Percentiles rank a stretch among this genome's conserved stretches.
Evolutionary conservation across 129 eudicot genomes (phyloP).

Genomic region (Arctium lappa): DNA sequence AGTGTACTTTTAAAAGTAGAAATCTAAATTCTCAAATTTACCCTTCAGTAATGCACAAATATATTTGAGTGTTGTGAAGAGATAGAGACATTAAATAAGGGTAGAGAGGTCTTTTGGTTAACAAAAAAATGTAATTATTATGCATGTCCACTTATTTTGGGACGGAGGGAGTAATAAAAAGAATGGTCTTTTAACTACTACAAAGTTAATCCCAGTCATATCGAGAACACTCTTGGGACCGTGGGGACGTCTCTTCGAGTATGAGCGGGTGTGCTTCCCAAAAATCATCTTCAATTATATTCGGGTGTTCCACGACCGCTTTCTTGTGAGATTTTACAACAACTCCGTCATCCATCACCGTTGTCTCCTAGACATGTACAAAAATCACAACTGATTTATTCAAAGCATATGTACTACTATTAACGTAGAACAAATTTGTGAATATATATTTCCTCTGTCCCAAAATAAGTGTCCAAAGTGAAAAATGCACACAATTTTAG

Average conservation of each 20-base stretch:
- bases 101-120: too few species aligned
- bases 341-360: conserved; percentile 18
- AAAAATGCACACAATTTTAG: too few species aligned
- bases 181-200: not conserved
- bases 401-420: not conserved
- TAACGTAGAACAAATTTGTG: too few species aligned
- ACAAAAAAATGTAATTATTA: too few species aligned
- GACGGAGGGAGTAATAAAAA: not conserved
- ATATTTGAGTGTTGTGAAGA: too few species aligned
- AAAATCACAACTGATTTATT: not conserved
- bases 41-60: too few species aligned
- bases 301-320: conserved; percentile 50
- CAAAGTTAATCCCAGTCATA: not conserved
- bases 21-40: too few species aligned
- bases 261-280: conserved; percentile 57
- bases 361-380: conserved; percentile 40
- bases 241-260: conserved; percentile 30
- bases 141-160: too few species aligned
- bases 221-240: not conserved
- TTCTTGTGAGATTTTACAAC: conserved; percentile 38
- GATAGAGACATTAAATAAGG: too few species aligned
- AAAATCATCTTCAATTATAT: conserved; percentile 60
- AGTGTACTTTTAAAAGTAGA: too few species aligned
- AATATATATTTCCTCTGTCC: too few species aligned
- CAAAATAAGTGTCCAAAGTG: too few species aligned